Evolutionary conservation across 495 filamentous ascomycete genomes (phyloP).

Genomic region (Neurospora sp.): DNA sequence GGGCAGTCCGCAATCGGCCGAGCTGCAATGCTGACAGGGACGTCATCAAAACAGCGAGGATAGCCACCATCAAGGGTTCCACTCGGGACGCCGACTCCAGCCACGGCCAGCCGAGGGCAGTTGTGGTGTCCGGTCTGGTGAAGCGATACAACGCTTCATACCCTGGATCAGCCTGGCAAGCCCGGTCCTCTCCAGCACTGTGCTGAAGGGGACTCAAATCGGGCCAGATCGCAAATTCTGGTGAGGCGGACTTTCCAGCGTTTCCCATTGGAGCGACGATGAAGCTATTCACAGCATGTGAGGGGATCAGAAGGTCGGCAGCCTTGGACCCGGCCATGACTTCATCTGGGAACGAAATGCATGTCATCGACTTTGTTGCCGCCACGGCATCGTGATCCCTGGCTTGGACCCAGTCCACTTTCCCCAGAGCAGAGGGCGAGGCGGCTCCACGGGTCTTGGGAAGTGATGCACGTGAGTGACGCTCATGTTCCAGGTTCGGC

Average conservation of each 20-base stretch:
- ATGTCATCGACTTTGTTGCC: not conserved
- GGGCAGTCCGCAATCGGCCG: not conserved
- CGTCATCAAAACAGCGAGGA: not conserved
- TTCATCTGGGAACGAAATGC: not conserved
- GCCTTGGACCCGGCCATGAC: not conserved
- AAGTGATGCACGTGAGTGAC: not conserved
- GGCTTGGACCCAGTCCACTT: not conserved
- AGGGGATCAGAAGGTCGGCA: not conserved
- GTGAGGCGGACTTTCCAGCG: not conserved
- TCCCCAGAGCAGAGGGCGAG: not conserved
- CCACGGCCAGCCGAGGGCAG: not conserved
- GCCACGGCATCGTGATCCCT: not conserved
- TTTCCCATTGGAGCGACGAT: not conserved
- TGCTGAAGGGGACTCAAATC: not conserved
- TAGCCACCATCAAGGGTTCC: not conserved
- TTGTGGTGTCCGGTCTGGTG: not conserved
- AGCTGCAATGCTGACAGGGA: not conserved
- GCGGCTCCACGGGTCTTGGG: not conserved
- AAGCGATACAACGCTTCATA: not conserved
- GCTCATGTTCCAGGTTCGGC: not conserved
- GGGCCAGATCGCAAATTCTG: not conserved
- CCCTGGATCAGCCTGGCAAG: not conserved
- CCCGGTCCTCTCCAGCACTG: not conserved
- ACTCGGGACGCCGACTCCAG: not conserved
- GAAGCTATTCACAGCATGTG: constrained; percentile 9